phyloP scores from a whole-genome alignment of 257 asterid genomes.

The Ilex aquifolium region DNA sequence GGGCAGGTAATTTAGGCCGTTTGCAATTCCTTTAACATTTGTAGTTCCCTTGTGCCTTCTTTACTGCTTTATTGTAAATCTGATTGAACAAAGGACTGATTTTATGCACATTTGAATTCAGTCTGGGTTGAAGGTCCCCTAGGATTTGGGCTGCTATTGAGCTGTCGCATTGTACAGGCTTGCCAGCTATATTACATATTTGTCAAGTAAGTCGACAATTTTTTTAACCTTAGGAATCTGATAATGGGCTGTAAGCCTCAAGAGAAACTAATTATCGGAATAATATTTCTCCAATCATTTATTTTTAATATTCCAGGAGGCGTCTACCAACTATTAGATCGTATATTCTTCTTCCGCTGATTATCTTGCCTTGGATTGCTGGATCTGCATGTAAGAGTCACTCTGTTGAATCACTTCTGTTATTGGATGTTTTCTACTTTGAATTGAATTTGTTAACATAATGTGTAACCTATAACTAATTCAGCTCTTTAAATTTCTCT shows the following conservation, averaged over 20 bases:
- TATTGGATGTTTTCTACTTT: not conserved
- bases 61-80: slow-evolving; percentile 1
- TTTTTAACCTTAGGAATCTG: slow-evolving; percentile 13
- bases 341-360: slow-evolving; percentile 45
- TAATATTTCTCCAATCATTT: not conserved
- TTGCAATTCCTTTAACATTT: not conserved
- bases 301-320: slow-evolving; percentile 54
- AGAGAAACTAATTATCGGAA: not conserved
- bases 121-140: slow-evolving; percentile 91
- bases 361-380: slow-evolving; percentile 71
- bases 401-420: slow-evolving; percentile 11
- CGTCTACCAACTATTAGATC: slow-evolving; percentile 74
- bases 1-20: slow-evolving; percentile 53
- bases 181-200: slow-evolving; percentile 74
- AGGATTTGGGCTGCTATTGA: slow-evolving; percentile 88
- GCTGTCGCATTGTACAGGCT: slow-evolving; percentile 74
- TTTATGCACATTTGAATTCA: slow-evolving; percentile 31
- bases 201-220: slow-evolving; percentile 53
- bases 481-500: not conserved
- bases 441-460: not conserved
- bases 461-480: not conserved
- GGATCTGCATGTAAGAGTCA: slow-evolving; percentile 50
- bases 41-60: slow-evolving; percentile 1
- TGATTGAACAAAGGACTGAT: no score
- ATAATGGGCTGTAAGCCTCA: slow-evolving; percentile 1